phyloP scores from a whole-genome alignment of 371 early-diverging fungal genomes.

The Circinella minor region DNA sequence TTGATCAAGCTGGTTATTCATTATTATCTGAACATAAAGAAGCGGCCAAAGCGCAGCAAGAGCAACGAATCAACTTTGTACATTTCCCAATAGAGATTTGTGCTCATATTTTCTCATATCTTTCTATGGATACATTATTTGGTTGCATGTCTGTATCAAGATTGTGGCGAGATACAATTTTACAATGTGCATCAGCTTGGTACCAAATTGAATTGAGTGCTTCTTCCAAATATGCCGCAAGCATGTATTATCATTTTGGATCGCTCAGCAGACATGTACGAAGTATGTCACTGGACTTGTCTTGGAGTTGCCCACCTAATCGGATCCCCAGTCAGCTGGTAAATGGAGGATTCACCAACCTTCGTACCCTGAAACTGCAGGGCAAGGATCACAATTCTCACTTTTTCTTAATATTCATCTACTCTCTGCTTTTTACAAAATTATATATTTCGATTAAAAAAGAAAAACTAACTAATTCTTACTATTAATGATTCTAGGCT shows the following conservation, averaged over 20 bases:
- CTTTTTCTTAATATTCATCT: not conserved
- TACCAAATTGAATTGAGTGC: conserved; percentile 8
- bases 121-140: conserved; percentile 6
- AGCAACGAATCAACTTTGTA: conserved; percentile 12
- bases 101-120: conserved; percentile 3
- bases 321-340: conserved; percentile 9
- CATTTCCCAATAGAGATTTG: not conserved
- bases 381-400: conserved; percentile 9
- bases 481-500: not conserved
- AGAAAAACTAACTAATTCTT: no score
- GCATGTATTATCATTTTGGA: conserved; percentile 4
- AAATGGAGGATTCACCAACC: conserved; percentile 10
- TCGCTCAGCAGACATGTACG: conserved; percentile 11
- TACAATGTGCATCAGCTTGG: conserved; percentile 13
- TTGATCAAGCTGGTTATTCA: not conserved
- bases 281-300: conserved; percentile 6
- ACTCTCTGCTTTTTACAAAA: no score
- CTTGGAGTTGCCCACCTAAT: not conserved
- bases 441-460: no score
- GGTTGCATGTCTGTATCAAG: conserved; percentile 14
- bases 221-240: not conserved
- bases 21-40: conserved; percentile 5
- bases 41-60: conserved; percentile 12
- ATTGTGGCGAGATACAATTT: conserved; percentile 11
- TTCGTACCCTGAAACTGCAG: conserved; percentile 12